Percentiles rank a stretch among this genome's conserved stretches.
Evolutionary conservation across 306 rosid genomes (phyloP).

Genomic region (Argentina anserina): DNA sequence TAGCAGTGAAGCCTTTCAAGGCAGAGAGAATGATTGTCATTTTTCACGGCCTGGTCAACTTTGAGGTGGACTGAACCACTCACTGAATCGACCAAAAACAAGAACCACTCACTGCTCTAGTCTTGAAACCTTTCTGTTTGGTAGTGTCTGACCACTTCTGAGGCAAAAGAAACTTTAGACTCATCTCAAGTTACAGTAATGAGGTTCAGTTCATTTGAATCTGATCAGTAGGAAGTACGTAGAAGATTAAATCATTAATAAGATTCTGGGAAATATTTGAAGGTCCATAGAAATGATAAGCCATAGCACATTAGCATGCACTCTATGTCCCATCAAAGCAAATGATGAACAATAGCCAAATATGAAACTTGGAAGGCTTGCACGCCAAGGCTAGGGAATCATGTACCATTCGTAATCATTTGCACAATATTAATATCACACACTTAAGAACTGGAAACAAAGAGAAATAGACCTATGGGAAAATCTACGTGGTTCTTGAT

Average conservation of each 20-base stretch:
- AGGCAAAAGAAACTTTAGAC: not conserved
- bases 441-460: conserved; percentile 21
- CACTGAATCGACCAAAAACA: no score
- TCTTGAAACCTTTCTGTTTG: not conserved
- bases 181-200: not conserved
- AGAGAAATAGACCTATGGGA: conserved; percentile 19
- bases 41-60: conserved; percentile 24
- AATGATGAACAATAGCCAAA: not conserved
- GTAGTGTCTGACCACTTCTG: conserved; percentile 12
- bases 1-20: not conserved
- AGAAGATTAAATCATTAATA: not conserved
- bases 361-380: conserved; percentile 27
- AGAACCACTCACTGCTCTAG: not conserved
- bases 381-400: conserved; percentile 58
- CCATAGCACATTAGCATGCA: not conserved
- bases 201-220: not conserved
- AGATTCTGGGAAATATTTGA: not conserved
- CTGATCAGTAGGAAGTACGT: not conserved
- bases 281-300: not conserved
- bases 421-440: conserved; percentile 20
- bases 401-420: conserved; percentile 33
- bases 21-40: conserved; percentile 2
- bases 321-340: not conserved
- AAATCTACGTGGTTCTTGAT: conserved; percentile 6
- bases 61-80: conserved; percentile 2